phyloP scores from a whole-genome alignment of 805 yeast species.

The Candida boleticola region DNA sequence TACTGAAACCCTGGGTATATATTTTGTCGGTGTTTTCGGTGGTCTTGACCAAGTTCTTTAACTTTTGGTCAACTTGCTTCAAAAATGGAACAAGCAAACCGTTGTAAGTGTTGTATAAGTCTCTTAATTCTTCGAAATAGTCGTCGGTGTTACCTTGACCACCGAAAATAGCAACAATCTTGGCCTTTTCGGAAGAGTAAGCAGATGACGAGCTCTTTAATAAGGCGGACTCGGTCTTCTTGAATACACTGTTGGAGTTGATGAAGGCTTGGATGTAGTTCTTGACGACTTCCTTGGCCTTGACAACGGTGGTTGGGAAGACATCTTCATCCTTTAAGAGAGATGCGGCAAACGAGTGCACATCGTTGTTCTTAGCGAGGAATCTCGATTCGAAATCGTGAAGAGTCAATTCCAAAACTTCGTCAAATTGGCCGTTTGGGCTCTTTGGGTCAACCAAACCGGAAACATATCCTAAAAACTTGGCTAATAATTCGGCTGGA shows the following conservation, averaged over 20 bases:
- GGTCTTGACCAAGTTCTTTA: slow-evolving; percentile 65
- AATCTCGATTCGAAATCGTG: slow-evolving; percentile 83
- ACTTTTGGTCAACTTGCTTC: slow-evolving; percentile 62
- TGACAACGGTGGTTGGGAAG: slow-evolving; percentile 64
- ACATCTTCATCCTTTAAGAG: slow-evolving; percentile 54
- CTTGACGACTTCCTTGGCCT: slow-evolving; percentile 72
- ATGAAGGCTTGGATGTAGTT: slow-evolving; percentile 59
- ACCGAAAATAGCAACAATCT: slow-evolving; percentile 85
- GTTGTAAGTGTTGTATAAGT: slow-evolving; percentile 72
- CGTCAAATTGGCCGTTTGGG: slow-evolving; percentile 59
- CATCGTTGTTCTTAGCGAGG: slow-evolving; percentile 55
- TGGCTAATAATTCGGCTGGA: slow-evolving; percentile 79
- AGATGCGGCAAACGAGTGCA: slow-evolving; percentile 82
- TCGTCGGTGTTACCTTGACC: slow-evolving; percentile 99
- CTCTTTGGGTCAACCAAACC: slow-evolving; percentile 41
- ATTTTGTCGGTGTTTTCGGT: slow-evolving; percentile 80
- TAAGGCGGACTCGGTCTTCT: slow-evolving; percentile 41
- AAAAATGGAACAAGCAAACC: slow-evolving; percentile 74
- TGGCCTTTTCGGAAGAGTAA: slow-evolving; percentile 39
- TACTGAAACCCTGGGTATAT: slow-evolving; percentile 90
- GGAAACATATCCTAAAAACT: slow-evolving; percentile 75
- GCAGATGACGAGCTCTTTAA: slow-evolving; percentile 59
- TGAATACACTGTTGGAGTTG: slow-evolving; percentile 24
- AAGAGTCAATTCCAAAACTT: slow-evolving; percentile 67
- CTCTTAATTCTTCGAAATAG: slow-evolving; percentile 93